Conservation (phyloP, 345 rosid genomes). For the Citrus hindsii region DNA sequence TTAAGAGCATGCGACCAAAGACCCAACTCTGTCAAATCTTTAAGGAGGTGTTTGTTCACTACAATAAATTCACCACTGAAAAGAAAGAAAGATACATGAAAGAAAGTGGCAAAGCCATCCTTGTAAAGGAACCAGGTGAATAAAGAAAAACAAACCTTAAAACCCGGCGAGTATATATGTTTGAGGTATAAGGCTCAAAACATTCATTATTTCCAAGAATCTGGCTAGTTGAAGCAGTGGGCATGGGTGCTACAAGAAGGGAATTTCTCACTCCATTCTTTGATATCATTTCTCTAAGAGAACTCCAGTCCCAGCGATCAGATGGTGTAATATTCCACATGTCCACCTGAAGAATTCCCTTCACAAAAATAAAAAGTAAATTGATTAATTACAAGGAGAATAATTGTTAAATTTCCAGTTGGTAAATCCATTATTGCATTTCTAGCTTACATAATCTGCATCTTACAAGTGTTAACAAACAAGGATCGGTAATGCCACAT, state of each 20-base stretch:
- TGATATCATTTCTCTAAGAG: slow-evolving; percentile 51
- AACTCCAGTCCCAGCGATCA: slow-evolving; percentile 66
- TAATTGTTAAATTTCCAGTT: neutral
- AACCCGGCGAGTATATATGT: slow-evolving; percentile 56
- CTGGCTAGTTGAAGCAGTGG: slow-evolving; percentile 89
- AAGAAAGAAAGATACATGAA: neutral
- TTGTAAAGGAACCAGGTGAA: neutral
- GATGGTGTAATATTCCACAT: slow-evolving; percentile 84
- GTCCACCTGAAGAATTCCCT: slow-evolving; percentile 89
- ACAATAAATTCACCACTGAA: slow-evolving; percentile 82
- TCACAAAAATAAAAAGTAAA: slow-evolving; percentile 4
- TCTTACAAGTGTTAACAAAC: neutral
- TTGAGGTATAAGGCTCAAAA: slow-evolving; percentile 89
- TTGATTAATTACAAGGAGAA: neutral
- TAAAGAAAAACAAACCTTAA: neutral
- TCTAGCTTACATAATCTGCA: neutral
- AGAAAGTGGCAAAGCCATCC: neutral
- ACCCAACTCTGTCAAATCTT: slow-evolving; percentile 22
- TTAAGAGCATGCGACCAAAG: slow-evolving; percentile 39
- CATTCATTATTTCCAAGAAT: slow-evolving; percentile 92
- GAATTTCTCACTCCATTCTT: slow-evolving; percentile 81
- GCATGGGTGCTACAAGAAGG: slow-evolving; percentile 85
- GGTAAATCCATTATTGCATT: neutral
- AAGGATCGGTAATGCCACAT: neutral
- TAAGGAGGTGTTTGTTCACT: slow-evolving; percentile 92